Percentiles rank a stretch among this genome's conserved stretches.
phyloP scores from a whole-genome alignment of 2,329 filamentous ascomycete genomes.

The Penicillium sp. region DNA sequence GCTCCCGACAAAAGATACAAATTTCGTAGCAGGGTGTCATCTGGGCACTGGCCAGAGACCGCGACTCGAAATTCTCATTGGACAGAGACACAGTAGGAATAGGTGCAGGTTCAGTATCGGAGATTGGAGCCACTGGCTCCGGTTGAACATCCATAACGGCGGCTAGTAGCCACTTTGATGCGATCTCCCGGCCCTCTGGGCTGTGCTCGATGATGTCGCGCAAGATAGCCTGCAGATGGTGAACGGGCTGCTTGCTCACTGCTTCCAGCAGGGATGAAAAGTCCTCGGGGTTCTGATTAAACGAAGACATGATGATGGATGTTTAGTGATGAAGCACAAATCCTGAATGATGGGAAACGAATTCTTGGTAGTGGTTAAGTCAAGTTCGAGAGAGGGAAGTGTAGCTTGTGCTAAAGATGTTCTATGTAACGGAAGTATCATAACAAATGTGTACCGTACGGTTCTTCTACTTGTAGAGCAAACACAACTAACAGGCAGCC shows the following conservation, averaged over 20 bases:
- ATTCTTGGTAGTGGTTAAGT: too few relatives aligned
- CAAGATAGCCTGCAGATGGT: neutral
- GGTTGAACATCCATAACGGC: neutral
- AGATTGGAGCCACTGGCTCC: neutral
- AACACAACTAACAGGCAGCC: too few relatives aligned
- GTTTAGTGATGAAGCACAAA: neutral
- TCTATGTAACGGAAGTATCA: too few relatives aligned
- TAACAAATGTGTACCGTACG: too few relatives aligned
- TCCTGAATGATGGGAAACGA: too few relatives aligned
- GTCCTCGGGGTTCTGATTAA: neutral
- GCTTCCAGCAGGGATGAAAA: neutral
- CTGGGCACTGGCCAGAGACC: neutral
- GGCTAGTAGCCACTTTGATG: neutral
- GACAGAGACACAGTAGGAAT: neutral
- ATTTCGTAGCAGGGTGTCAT: neutral
- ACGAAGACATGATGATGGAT: neutral
- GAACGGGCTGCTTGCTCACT: neutral
- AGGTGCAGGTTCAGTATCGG: neutral
- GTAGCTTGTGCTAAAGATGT: too few relatives aligned
- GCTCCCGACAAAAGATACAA: neutral
- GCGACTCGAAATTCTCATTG: neutral
- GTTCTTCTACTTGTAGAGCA: too few relatives aligned
- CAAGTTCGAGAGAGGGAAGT: too few relatives aligned
- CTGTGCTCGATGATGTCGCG: neutral
- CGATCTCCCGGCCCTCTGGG: neutral